Percentiles rank a stretch among this genome's conserved stretches.
Conservation (phyloP, 75 land plant genomes). For the Sequoia sempervirens region DNA sequence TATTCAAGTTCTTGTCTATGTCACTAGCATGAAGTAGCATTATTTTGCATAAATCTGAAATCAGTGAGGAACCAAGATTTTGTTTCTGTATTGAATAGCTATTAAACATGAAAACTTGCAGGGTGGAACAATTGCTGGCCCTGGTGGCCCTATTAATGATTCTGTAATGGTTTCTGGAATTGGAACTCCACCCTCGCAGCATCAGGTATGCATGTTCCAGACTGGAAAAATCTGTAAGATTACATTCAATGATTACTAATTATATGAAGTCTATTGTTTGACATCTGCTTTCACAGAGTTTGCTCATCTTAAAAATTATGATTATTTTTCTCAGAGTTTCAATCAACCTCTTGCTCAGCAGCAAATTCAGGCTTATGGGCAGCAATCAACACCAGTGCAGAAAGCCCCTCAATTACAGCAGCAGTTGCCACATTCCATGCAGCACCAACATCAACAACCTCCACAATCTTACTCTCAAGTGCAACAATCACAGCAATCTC, state of each 20-base stretch:
- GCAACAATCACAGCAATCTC: conserved; percentile 21
- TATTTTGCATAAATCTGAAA: background rate
- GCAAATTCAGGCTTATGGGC: conserved; percentile 35
- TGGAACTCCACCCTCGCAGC: conserved; percentile 17
- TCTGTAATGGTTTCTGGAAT: conserved; percentile 14
- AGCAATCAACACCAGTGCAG: conserved; percentile 42
- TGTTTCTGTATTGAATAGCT: background rate
- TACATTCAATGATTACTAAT: background rate
- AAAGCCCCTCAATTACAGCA: conserved; percentile 43
- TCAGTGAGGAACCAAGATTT: background rate
- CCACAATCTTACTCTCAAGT: conserved; percentile 24
- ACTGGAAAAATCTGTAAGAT: background rate
- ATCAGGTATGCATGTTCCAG: conserved; percentile 21
- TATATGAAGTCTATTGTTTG: background rate
- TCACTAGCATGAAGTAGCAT: background rate
- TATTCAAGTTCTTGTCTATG: background rate
- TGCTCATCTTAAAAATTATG: background rate
- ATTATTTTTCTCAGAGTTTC: conserved; percentile 20
- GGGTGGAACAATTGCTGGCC: conserved; percentile 21
- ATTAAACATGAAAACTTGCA: background rate
- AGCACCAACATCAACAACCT: conserved; percentile 29
- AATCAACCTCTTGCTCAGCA: conserved; percentile 25
- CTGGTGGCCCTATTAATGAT: conserved; percentile 24
- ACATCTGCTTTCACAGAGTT: background rate
- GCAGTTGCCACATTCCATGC: conserved; percentile 35